phyloP scores from a whole-genome alignment of 176 grass and related monocot genomes.

The Calamus simplicifolius region DNA sequence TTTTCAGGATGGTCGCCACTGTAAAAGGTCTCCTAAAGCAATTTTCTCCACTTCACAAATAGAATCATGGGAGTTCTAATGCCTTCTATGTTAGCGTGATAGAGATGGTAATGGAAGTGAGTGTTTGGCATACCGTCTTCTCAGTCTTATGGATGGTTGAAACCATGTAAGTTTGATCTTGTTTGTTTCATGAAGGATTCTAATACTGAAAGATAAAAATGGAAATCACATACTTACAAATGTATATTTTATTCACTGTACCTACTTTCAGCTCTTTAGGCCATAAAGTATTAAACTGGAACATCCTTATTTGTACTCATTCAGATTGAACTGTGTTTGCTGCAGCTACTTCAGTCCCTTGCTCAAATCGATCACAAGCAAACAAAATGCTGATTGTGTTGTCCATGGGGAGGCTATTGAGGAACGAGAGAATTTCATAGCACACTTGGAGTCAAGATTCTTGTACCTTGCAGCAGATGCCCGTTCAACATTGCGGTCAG shows the following conservation, averaged over 20 bases:
- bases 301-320: background rate
- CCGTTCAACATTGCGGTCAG: conserved; percentile 68
- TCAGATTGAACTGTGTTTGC: background rate
- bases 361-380: conserved; percentile 77
- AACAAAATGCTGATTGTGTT: conserved; percentile 26
- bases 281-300: background rate
- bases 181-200: too few species aligned
- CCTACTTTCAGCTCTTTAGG: background rate
- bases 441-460: conserved; percentile 78
- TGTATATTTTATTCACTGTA: background rate
- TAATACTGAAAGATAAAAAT: too few species aligned
- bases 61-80: too few species aligned
- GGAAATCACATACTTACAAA: too few species aligned
- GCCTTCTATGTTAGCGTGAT: too few species aligned
- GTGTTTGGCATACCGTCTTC: too few species aligned
- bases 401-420: conserved; percentile 69
- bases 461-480: conserved; percentile 96
- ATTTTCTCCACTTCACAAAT: too few species aligned
- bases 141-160: too few species aligned
- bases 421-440: conserved; percentile 80
- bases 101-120: too few species aligned
- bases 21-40: too few species aligned
- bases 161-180: too few species aligned
- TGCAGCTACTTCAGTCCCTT: conserved; percentile 91
- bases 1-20: too few species aligned